Conservation (phyloP, 176 grass and related monocot genomes). For the Olyra latifolia region DNA sequence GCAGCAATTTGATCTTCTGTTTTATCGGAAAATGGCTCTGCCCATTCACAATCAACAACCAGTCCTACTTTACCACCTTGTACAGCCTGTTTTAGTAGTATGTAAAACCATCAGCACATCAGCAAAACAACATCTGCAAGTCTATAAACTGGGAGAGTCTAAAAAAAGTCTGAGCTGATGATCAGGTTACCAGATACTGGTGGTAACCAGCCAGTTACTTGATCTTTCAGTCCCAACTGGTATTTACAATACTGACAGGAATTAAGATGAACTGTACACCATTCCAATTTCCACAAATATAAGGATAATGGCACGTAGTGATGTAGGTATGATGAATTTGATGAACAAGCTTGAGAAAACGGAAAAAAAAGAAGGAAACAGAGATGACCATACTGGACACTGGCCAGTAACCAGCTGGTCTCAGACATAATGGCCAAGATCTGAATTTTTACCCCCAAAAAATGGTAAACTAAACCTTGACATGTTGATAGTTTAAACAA, state of each 20-base stretch:
- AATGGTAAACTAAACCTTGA: neutral
- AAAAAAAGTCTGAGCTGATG: neutral
- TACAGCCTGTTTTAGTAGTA: constrained; percentile 47
- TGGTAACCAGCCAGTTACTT: neutral
- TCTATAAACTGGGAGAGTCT: neutral
- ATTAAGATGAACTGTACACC: neutral
- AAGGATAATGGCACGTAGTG: neutral
- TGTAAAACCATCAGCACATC: constrained; percentile 25
- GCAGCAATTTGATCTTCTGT: constrained; percentile 74
- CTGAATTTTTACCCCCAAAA: neutral
- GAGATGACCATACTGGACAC: neutral
- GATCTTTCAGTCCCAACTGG: neutral
- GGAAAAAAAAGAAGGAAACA: neutral
- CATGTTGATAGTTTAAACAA: neutral
- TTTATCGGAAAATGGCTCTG: constrained; percentile 81
- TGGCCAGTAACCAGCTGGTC: neutral
- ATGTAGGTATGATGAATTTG: neutral
- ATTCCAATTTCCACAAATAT: neutral
- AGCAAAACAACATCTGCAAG: constrained; percentile 9
- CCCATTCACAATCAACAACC: constrained; percentile 99
- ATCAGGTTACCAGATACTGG: neutral
- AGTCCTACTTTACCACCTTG: constrained; percentile 92
- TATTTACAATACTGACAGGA: neutral
- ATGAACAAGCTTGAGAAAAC: neutral
- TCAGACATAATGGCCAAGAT: neutral